Evolutionary conservation across 768 basidiomycete species (phyloP), one percentile per base, ranked within the genome.

Genomic region (Lentinula edodes): DNA sequence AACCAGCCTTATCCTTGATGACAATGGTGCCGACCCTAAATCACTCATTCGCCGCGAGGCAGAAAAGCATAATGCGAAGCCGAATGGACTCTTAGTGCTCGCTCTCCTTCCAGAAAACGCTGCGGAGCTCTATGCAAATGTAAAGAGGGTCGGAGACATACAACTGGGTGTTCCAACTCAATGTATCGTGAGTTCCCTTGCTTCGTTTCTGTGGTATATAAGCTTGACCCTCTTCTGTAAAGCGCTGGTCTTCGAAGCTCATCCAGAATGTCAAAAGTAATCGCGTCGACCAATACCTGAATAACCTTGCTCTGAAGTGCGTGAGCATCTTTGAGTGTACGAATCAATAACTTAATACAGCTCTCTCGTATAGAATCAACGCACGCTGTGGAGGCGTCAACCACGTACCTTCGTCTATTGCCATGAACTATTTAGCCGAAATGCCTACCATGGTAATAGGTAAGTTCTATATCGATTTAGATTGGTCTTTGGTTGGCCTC

Each of bases 351-450:
- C 28, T 28, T 4, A 28, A 28, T 28, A 28, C 28, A 28, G 3
- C 28, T 28, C 28, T 42, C 12, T 41, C 39, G 20, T 58, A 52
- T 50, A 89, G 86, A 65, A 78, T 89, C 61, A 88, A 88, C 52
- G 84, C 83, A 0, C 86, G 87, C 66, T 76, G 88, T 0, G 87
- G 87, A 3, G 87, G 88, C 1, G 78, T 86, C 64, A 89, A 88
- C 66, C 79, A 78, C 15, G 72, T 83, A 10, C 88, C 87, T 16
- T 5, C 42, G 8, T 59, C 62, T 3, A 73, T 73, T 0, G 81
- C 83, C 0, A 78, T 81, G 2, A 12, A 28, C 1, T 64, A 50
- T 32, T 18, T 71, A 12, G 76, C 79, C 0, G 66, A 75, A 7
- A 74, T 75, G 58, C 83, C 82, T 0, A 86, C 87, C 0, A 80